Evolutionary conservation across 305 asterid genomes (phyloP).

Genomic region (Fraxinus ornus): DNA sequence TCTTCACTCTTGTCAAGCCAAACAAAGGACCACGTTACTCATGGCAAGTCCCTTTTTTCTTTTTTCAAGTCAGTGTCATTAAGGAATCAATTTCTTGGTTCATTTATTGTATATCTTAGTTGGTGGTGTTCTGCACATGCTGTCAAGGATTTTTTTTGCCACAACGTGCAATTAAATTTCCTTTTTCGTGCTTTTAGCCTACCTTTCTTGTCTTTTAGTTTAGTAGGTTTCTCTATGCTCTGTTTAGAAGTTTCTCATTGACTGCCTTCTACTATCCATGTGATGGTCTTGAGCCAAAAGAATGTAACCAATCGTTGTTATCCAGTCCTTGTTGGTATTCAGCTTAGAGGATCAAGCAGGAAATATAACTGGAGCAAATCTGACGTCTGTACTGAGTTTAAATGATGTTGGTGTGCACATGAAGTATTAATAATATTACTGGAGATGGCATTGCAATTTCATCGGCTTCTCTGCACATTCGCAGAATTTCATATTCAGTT

Average conservation of each 20-base stretch:
- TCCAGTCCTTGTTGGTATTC: background rate
- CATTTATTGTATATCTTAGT: background rate
- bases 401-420: background rate
- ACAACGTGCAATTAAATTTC: background rate
- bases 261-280: background rate
- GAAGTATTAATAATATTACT: background rate
- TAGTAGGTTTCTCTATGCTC: background rate
- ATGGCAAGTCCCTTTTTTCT: slow-evolving; percentile 59
- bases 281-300: background rate
- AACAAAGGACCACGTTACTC: slow-evolving; percentile 87
- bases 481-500: background rate
- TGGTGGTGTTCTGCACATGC: background rate
- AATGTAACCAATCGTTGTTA: background rate
- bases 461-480: background rate
- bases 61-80: background rate
- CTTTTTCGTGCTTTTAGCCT: background rate
- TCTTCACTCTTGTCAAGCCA: slow-evolving; percentile 96
- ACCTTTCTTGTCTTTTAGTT: background rate
- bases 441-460: background rate
- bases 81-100: background rate
- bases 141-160: background rate
- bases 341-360: background rate
- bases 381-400: background rate
- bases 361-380: background rate
- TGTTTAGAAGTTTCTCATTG: background rate